phyloP scores from a whole-genome alignment of 805 yeast genomes.

The Ogataea corticis region DNA sequence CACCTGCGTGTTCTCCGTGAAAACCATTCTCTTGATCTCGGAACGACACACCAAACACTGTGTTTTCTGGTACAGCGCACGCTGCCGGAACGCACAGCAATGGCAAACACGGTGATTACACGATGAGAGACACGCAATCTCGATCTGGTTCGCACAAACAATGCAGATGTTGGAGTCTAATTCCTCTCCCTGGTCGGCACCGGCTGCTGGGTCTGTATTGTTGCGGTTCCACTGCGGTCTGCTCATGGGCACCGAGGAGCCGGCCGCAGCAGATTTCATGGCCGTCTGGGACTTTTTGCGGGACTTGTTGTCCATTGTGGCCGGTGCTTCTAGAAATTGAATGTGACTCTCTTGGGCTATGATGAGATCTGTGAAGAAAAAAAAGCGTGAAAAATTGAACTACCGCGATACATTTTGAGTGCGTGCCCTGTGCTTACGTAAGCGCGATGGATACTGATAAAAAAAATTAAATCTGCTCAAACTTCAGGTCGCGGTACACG shows the following conservation, averaged over 20 bases:
- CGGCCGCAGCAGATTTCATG: not conserved
- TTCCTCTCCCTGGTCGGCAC: not conserved
- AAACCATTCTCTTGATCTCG: conserved; percentile 56
- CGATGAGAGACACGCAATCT: conserved; percentile 68
- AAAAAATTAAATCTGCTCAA: not conserved
- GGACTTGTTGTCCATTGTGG: no score
- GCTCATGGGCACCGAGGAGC: not conserved
- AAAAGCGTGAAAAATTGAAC: not conserved
- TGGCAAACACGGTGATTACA: conserved; percentile 89
- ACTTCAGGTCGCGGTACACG: not conserved
- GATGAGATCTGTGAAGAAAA: not conserved
- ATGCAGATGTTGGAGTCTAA: conserved; percentile 48
- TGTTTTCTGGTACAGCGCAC: conserved; percentile 73
- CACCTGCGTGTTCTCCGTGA: conserved; percentile 52
- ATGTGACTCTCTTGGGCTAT: no score
- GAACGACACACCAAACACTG: conserved; percentile 85
- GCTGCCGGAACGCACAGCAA: conserved; percentile 75
- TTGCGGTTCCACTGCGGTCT: conserved; percentile 4
- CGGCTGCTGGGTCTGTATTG: not conserved
- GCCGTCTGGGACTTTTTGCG: not conserved
- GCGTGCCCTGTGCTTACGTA: no score
- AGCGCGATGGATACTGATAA: no score
- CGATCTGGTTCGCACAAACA: conserved; percentile 77
- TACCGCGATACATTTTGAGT: no score
- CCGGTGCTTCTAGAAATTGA: no score